Percentiles rank a stretch among this genome's conserved stretches.
Evolutionary conservation across 2,329 filamentous ascomycete species (phyloP).

Genomic region (Huntiella omanensis): DNA sequence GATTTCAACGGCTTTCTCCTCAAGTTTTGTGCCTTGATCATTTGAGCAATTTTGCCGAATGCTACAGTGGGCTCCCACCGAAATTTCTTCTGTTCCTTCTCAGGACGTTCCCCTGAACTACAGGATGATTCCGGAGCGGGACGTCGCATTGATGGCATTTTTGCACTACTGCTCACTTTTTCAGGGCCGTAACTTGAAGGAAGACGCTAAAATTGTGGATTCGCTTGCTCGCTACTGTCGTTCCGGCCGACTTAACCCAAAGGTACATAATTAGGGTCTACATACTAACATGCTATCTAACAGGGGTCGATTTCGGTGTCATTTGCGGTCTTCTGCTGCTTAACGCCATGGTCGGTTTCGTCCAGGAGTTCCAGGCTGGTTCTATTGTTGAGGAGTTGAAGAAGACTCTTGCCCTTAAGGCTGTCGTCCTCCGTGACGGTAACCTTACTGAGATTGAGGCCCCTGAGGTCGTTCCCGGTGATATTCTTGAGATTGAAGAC

Average conservation of each 20-base stretch:
- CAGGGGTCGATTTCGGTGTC: slow-evolving; percentile 75
- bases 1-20: too few relatives aligned
- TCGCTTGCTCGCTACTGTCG: too few relatives aligned
- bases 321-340: slow-evolving; percentile 69
- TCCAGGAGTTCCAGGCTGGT: slow-evolving; percentile 78
- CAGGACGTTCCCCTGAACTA: not conserved
- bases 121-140: too few relatives aligned
- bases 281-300: slow-evolving; percentile 4
- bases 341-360: slow-evolving; percentile 70
- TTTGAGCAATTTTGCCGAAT: too few relatives aligned
- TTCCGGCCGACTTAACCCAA: too few relatives aligned
- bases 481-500: slow-evolving; percentile 74
- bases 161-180: too few relatives aligned
- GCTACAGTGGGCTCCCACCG: too few relatives aligned
- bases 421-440: slow-evolving; percentile 65
- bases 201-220: not conserved
- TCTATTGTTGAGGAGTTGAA: slow-evolving; percentile 83
- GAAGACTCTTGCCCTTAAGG: slow-evolving; percentile 76
- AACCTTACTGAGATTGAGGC: slow-evolving; percentile 62
- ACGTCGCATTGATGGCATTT: too few relatives aligned
- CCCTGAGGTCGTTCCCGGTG: slow-evolving; percentile 69
- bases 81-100: not conserved
- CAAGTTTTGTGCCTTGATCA: too few relatives aligned
- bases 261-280: too few relatives aligned
- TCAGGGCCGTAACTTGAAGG: not conserved